phyloP scores from a whole-genome alignment of 495 filamentous ascomycete genomes.

The Trichoderma gamsii region DNA sequence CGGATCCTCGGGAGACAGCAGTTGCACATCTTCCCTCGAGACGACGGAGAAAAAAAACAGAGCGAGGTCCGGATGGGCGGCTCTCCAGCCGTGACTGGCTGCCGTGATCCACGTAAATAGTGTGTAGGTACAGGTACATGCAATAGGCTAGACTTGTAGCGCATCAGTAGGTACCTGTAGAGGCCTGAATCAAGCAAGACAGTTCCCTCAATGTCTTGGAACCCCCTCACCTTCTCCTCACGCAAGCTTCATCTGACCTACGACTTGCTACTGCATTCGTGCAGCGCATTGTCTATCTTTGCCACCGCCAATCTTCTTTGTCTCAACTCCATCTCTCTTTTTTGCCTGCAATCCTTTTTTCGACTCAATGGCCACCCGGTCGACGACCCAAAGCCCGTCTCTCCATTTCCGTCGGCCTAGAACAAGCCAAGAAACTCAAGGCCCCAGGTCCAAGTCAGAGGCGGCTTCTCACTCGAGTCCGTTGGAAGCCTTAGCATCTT shows the following conservation, averaged over 20 bases:
- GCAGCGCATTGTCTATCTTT: not conserved
- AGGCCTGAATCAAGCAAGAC: not conserved
- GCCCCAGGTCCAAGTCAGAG: not conserved
- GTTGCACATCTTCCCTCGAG: not conserved
- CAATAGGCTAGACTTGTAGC: too few species aligned
- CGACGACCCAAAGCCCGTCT: not conserved
- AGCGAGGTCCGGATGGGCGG: not conserved
- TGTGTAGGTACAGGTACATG: too few species aligned
- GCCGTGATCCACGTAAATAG: not conserved
- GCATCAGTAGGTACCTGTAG: too few species aligned
- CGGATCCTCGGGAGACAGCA: not conserved
- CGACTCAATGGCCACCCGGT: not conserved
- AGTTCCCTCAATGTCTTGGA: not conserved
- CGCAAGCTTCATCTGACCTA: not conserved
- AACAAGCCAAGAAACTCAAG: conserved; percentile 1
- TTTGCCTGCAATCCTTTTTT: not conserved
- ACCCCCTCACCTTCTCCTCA: not conserved
- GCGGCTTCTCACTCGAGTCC: not conserved
- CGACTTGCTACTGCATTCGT: not conserved
- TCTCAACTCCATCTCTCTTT: not conserved
- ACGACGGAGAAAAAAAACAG: not conserved
- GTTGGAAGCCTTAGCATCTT: not conserved
- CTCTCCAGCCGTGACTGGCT: not conserved
- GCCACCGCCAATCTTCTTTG: not conserved
- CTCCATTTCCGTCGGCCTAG: not conserved